Base-by-base conservation (phyloP, 2,329 filamentous ascomycete species). In the Xylariales sp. region DNA sequence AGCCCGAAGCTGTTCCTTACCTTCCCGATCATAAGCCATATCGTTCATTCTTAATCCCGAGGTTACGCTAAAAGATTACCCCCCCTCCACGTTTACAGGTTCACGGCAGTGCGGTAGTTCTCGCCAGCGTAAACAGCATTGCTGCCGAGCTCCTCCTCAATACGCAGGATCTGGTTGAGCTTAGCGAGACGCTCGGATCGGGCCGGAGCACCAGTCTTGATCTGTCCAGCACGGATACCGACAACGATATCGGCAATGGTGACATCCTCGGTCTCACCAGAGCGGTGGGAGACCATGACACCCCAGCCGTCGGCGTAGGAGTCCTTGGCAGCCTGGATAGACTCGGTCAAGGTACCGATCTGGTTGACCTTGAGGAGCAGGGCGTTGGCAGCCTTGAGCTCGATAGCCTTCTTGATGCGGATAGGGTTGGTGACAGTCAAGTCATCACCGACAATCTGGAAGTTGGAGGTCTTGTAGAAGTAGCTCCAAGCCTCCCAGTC, bases 401-500 rank as follows among this genome's bases (percentile, higher is more conserved):
- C 90, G 55, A 97, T 95, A 60, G 93, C 93, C 81, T 94, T 95
- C 88, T 97, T 96, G 81, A 98, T 98, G 70, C 93, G 91, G 59
- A 87, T 73, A 48, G 93, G 93, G 83, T 98, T 98, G 70, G 93
- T 98, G 70, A 98, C 93, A 53, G 93, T 97, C 79, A 98, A 72
- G 65, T 98, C 93, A 64, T 98, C 93, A 75, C 84, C 93, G 53
- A 98, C 93, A 63, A 98, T 89, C 80, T 98, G 93, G 78, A 94
- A 90, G 70, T 96, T 83, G 63, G 88, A 89, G 58, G 88, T 93
- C 86, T 96, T 96, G 85, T 85, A 95, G 85, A 97, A 98, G 84
- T 97, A 95, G 82, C 88, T 95, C 93, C 93, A 98, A 47, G 93
- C 93, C 81, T 97, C 91, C 93, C 93, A 98, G 78, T 98, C 93